Conservation (phyloP, 768 basidiomycete species). For the Trametes gibbosa region DNA sequence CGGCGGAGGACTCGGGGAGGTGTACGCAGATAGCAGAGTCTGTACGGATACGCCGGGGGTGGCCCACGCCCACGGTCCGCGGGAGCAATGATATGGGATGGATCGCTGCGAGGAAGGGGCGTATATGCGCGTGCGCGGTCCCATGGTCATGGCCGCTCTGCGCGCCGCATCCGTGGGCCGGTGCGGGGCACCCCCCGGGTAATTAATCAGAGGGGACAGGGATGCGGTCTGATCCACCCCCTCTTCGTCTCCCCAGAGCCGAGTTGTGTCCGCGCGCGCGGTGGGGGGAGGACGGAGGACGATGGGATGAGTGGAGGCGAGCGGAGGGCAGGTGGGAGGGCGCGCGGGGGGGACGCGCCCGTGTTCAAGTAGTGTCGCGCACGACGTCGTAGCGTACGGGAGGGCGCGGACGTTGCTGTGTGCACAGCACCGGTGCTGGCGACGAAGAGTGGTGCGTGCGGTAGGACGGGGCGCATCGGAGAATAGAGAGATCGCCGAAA, state of each 20-base stretch:
- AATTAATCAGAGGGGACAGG: slow-evolving; percentile 8
- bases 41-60: too few relatives aligned
- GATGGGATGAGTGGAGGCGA: not conserved
- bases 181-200: not conserved
- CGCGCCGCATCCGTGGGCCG: too few relatives aligned
- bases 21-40: too few relatives aligned
- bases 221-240: not conserved
- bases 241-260: slow-evolving; percentile 6
- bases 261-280: not conserved
- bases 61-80: not conserved
- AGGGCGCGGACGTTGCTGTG: not conserved
- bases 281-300: too few relatives aligned
- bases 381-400: not conserved
- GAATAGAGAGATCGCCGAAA: slow-evolving; percentile 20
- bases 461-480: not conserved
- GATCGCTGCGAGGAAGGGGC: not conserved
- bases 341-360: not conserved
- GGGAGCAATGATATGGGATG: not conserved
- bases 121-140: not conserved
- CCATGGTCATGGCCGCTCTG: too few relatives aligned
- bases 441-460: not conserved
- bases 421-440: not conserved
- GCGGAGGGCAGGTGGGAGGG: not conserved
- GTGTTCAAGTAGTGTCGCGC: not conserved
- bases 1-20: not conserved